phyloP scores from a whole-genome alignment of 1,139 yeast genomes.

The Entelexis paramagnoliae region DNA sequence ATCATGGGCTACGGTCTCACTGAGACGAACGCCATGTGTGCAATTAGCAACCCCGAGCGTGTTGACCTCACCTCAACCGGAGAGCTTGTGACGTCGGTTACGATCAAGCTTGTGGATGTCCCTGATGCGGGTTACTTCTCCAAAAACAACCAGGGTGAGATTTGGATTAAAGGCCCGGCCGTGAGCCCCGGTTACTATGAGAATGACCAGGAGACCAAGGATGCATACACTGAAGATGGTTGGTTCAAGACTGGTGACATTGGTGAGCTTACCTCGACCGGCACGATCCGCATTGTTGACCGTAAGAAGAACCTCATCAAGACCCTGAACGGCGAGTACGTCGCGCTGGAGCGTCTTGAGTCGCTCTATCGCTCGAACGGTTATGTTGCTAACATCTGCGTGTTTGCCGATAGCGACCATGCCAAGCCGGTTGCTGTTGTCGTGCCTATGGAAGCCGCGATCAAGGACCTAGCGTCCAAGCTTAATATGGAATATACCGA shows the following conservation, averaged over 20 bases:
- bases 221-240: conserved; percentile 69
- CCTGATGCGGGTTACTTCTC: conserved; percentile 89
- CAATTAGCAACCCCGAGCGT: conserved; percentile 53
- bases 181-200: conserved; percentile 70
- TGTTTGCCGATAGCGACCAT: conserved; percentile 76
- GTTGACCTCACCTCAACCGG: conserved; percentile 74
- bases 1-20: conserved; percentile 94
- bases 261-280: conserved; percentile 77
- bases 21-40: conserved; percentile 86
- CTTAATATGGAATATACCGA: conserved; percentile 43
- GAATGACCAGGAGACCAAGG: conserved; percentile 71
- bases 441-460: conserved; percentile 62
- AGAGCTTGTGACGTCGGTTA: conserved; percentile 68
- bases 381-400: conserved; percentile 71
- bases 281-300: conserved; percentile 76
- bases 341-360: conserved; percentile 91
- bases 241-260: conserved; percentile 98
- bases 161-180: conserved; percentile 64
- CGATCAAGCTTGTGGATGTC: conserved; percentile 84
- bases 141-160: conserved; percentile 86
- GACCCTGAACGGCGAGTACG: conserved; percentile 93
- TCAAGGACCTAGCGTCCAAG: conserved; percentile 51
- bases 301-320: conserved; percentile 94
- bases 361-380: conserved; percentile 69
- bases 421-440: conserved; percentile 90